Evolutionary conservation across 2,329 filamentous ascomycete genomes (phyloP).

Genomic region (Acarospora socialis): DNA sequence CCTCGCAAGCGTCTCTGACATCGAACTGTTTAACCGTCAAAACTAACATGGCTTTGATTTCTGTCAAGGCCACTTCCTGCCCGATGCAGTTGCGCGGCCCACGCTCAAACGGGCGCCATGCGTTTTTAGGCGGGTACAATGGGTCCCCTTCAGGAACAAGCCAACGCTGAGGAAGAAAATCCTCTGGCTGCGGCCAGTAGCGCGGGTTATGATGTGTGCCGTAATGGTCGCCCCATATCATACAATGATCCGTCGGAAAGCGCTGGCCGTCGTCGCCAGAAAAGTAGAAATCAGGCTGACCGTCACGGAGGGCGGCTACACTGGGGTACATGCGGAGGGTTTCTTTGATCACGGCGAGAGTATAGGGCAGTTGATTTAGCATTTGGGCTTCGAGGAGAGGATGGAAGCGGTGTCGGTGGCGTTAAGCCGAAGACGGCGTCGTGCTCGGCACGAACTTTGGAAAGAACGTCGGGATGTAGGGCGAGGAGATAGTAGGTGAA

Average conservation of each 20-base stretch:
- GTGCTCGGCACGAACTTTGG: slow-evolving; percentile 33
- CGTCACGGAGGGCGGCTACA: slow-evolving; percentile 20
- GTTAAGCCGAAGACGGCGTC: slow-evolving; percentile 35
- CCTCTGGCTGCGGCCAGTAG: slow-evolving; percentile 24
- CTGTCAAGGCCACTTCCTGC: slow-evolving; percentile 13
- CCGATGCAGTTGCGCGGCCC: slow-evolving; percentile 13
- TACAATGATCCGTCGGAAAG: slow-evolving; percentile 21
- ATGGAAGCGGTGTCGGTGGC: slow-evolving; percentile 23
- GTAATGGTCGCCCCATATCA: slow-evolving; percentile 23
- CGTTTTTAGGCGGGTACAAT: slow-evolving; percentile 5
- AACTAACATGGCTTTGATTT: slow-evolving; percentile 11
- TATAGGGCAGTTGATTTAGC: slow-evolving; percentile 39
- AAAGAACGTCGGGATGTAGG: slow-evolving; percentile 20
- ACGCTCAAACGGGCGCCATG: slow-evolving; percentile 7
- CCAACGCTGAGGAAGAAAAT: slow-evolving; percentile 26
- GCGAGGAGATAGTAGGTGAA: slow-evolving; percentile 29
- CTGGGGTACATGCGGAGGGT: slow-evolving; percentile 32
- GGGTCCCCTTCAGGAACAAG: neutral
- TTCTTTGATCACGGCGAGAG: slow-evolving; percentile 39
- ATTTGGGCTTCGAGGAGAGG: slow-evolving; percentile 29
- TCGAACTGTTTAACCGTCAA: slow-evolving; percentile 7
- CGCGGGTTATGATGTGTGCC: slow-evolving; percentile 23
- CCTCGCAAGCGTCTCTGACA: slow-evolving; percentile 6
- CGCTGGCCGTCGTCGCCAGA: slow-evolving; percentile 19
- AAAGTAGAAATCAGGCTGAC: slow-evolving; percentile 15